phyloP scores from a whole-genome alignment of 2,329 filamentous ascomycete species.

The Xylariaceae sp. region DNA sequence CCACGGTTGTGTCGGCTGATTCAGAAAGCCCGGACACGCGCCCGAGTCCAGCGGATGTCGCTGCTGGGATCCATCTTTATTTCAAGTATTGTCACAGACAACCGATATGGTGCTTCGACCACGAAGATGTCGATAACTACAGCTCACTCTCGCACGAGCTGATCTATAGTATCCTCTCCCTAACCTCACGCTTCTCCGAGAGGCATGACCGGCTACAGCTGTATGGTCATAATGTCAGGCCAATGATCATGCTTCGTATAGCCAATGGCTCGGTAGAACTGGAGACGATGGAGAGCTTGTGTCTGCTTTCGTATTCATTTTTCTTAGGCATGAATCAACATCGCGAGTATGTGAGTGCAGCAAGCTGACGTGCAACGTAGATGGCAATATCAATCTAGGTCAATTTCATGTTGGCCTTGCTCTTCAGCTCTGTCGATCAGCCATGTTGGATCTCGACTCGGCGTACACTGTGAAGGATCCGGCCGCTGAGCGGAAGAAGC shows the following conservation, averaged over 20 bases:
- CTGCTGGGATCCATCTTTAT: constrained; percentile 16
- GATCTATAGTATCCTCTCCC: constrained; percentile 17
- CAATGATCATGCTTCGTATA: constrained; percentile 20
- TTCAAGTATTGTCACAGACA: constrained; percentile 22
- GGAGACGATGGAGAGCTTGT: constrained; percentile 20
- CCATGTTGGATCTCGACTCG: constrained; percentile 20
- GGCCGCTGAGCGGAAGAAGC: constrained; percentile 14
- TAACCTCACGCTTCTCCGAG: constrained; percentile 18
- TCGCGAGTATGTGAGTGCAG: background rate
- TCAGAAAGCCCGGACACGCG: constrained; percentile 15
- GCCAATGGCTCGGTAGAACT: constrained; percentile 18
- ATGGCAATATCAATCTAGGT: constrained; percentile 20
- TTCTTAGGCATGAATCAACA: constrained; percentile 13
- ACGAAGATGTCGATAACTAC: constrained; percentile 17
- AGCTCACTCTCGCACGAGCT: constrained; percentile 18
- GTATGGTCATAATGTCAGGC: constrained; percentile 19
- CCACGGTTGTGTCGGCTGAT: constrained; percentile 7
- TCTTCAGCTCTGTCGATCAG: constrained; percentile 19
- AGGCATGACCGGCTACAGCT: constrained; percentile 16
- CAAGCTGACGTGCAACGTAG: constrained; percentile 11
- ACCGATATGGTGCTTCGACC: constrained; percentile 21
- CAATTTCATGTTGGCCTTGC: constrained; percentile 20
- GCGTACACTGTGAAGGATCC: constrained; percentile 12
- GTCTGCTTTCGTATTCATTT: constrained; percentile 19
- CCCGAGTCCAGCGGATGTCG: constrained; percentile 14